Conservation (phyloP, 1,284 basidiomycete species). For the Apiotrichum laibachii region DNA sequence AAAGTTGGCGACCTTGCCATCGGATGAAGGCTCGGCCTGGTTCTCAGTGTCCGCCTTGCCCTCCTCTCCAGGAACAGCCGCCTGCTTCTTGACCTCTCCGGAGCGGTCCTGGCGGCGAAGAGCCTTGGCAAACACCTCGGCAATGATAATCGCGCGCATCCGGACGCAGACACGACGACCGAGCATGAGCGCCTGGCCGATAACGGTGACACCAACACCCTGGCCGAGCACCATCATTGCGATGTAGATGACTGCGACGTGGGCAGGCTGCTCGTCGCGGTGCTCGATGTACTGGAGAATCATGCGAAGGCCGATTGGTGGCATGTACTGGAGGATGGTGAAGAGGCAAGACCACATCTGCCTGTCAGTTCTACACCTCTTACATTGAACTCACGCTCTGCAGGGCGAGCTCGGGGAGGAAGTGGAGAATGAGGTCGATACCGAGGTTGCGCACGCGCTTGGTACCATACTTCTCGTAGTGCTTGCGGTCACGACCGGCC, state of each 20-base stretch:
- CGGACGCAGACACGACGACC: slow-evolving; percentile 55
- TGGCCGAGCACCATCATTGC: slow-evolving; percentile 55
- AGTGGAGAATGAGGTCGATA: slow-evolving; percentile 37
- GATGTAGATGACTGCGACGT: slow-evolving; percentile 57
- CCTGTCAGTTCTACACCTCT: not conserved
- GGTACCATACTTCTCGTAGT: slow-evolving; percentile 27
- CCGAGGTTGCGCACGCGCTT: slow-evolving; percentile 46
- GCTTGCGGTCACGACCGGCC: slow-evolving; percentile 25
- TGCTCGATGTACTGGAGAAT: slow-evolving; percentile 54
- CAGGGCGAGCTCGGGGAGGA: slow-evolving; percentile 22
- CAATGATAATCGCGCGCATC: slow-evolving; percentile 54
- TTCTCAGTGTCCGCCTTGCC: slow-evolving; percentile 25
- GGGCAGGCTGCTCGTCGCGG: slow-evolving; percentile 46
- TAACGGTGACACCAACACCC: slow-evolving; percentile 46
- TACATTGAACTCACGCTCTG: slow-evolving; percentile 29
- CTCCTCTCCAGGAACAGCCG: not conserved
- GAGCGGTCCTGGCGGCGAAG: slow-evolving; percentile 55
- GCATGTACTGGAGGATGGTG: slow-evolving; percentile 53
- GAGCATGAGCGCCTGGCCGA: slow-evolving; percentile 54
- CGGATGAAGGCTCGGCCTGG: slow-evolving; percentile 39
- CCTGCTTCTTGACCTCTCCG: slow-evolving; percentile 36
- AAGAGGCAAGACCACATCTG: slow-evolving; percentile 52
- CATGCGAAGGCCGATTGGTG: slow-evolving; percentile 55
- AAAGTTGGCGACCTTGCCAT: slow-evolving; percentile 58
- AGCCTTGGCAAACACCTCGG: slow-evolving; percentile 58